Percentiles rank a stretch among this genome's conserved stretches.
Evolutionary conservation across 129 eudicot genomes (phyloP).

Genomic region (Oenanthe sinensis): DNA sequence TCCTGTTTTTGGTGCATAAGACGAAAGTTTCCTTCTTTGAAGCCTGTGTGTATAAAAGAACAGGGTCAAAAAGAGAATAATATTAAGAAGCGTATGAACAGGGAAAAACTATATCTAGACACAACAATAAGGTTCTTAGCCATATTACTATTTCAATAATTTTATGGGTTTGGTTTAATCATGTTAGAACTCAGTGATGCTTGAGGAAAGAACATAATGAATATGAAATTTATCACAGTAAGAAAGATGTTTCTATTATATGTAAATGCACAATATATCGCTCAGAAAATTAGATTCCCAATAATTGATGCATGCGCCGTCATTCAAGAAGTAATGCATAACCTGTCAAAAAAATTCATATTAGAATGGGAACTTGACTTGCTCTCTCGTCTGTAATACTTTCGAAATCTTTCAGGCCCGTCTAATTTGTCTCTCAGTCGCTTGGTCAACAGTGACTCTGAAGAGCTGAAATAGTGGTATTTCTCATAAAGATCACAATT

Average conservation of each 20-base stretch:
- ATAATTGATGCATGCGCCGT: background rate
- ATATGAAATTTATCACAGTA: background rate
- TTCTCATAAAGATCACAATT: conserved; percentile 4
- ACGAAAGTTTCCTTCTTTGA: conserved; percentile 71
- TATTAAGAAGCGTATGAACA: background rate
- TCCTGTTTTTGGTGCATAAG: conserved; percentile 82
- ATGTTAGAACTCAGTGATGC: too few species aligned
- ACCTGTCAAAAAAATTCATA: conserved; percentile 5
- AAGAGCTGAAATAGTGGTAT: background rate
- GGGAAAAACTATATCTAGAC: too few species aligned
- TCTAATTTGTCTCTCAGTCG: background rate
- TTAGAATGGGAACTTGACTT: background rate
- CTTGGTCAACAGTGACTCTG: background rate
- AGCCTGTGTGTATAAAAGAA: conserved; percentile 37
- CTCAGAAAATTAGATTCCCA: background rate
- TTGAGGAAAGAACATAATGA: too few species aligned
- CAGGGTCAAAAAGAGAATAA: background rate
- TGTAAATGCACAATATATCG: background rate
- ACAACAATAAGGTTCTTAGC: too few species aligned
- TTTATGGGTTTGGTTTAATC: too few species aligned
- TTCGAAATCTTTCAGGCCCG: background rate
- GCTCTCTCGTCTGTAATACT: conserved; percentile 3
- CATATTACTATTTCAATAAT: too few species aligned
- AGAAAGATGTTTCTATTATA: too few species aligned
- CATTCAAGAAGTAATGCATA: background rate